phyloP scores from a whole-genome alignment of 2,329 filamentous ascomycete genomes.

The Trichoderma arundinaceum region DNA sequence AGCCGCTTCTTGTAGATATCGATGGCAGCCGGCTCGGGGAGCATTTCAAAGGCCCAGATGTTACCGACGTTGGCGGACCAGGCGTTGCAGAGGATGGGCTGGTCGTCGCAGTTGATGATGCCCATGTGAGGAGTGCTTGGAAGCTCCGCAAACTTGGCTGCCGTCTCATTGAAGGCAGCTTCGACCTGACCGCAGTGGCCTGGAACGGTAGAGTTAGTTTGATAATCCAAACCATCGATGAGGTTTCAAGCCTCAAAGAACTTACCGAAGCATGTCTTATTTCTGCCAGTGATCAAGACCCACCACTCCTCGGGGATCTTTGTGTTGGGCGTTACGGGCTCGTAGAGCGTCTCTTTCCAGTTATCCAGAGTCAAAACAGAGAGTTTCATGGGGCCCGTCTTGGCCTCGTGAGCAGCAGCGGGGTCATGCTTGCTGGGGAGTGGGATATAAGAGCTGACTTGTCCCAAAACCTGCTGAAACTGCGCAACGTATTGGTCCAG shows the following conservation, averaged over 20 bases:
- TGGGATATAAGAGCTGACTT: conserved; percentile 60
- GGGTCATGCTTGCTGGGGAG: conserved; percentile 52
- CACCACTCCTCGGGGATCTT: conserved; percentile 76
- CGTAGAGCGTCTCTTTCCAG: conserved; percentile 72
- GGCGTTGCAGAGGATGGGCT: conserved; percentile 75
- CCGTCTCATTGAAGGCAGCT: conserved; percentile 69
- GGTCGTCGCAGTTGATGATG: conserved; percentile 73
- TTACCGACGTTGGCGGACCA: conserved; percentile 70
- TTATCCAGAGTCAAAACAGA: conserved; percentile 67
- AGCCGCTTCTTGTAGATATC: conserved; percentile 69
- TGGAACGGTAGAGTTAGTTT: conserved; percentile 41
- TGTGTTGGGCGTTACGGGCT: conserved; percentile 62
- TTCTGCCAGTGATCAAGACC: conserved; percentile 74
- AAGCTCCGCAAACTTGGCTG: conserved; percentile 65
- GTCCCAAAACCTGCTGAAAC: conserved; percentile 68
- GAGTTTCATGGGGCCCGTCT: conserved; percentile 51
- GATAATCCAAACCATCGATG: neutral
- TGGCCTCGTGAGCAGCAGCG: conserved; percentile 50
- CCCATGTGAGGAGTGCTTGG: conserved; percentile 70
- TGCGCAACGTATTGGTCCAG: conserved; percentile 66
- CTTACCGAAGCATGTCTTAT: conserved; percentile 76
- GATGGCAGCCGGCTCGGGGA: conserved; percentile 67
- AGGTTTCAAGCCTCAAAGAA: neutral
- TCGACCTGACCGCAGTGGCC: conserved; percentile 70
- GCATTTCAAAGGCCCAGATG: conserved; percentile 71